These are phyloP conservation scores for Proteromonas lacertae DNA, from an alignment of 352 stramenopile genomes.

Conservation along the genomic window DNA sequence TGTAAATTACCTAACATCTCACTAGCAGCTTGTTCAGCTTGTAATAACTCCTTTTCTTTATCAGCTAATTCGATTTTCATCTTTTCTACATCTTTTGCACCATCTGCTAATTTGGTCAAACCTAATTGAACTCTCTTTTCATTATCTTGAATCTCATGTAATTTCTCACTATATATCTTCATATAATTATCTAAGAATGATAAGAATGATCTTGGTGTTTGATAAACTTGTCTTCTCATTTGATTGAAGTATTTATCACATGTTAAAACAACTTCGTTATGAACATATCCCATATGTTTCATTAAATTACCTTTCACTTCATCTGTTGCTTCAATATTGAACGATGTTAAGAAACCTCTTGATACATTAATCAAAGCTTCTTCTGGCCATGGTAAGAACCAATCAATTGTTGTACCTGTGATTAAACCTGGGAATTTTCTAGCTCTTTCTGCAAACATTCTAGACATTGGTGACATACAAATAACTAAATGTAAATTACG, in stretches of 20 bases:
- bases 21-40: constrained; percentile 31
- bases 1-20: constrained; percentile 51
- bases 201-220: constrained; percentile 46
- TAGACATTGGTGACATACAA: constrained; percentile 37
- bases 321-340: constrained; percentile 20
- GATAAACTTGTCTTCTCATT: constrained; percentile 33
- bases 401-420: constrained; percentile 41
- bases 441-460: constrained; percentile 28
- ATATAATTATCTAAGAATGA: constrained; percentile 36
- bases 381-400: constrained; percentile 45
- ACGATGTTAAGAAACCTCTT: constrained; percentile 26
- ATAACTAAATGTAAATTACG: constrained; percentile 37
- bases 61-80: constrained; percentile 43
- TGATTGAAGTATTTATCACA: constrained; percentile 52
- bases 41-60: constrained; percentile 37
- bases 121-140: constrained; percentile 36
- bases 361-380: constrained; percentile 41
- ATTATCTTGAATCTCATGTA: constrained; percentile 34
- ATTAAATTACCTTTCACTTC: constrained; percentile 23
- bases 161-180: constrained; percentile 28
- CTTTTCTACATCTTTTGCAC: constrained; percentile 36
- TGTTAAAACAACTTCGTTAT: constrained; percentile 30
- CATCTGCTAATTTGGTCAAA: constrained; percentile 39
- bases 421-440: constrained; percentile 46
- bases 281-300: constrained; percentile 24